Evolutionary conservation across 768 basidiomycete species (phyloP), one percentile per base, ranked within the genome.

Genomic region (Obba rivulosa): DNA sequence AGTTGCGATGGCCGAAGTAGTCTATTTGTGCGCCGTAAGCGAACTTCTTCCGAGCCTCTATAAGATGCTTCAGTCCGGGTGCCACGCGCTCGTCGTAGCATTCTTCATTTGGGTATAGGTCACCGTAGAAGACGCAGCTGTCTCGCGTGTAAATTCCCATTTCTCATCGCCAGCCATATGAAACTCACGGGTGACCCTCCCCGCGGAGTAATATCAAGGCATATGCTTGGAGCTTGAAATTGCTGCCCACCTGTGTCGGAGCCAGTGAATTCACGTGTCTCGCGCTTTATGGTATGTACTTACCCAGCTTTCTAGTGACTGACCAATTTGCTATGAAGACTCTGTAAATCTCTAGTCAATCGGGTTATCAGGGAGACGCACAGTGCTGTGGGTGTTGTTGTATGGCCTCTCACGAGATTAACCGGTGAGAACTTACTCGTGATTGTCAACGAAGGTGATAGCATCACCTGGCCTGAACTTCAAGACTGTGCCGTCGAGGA

Each of bases 381-480:
- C 87, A 60, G 87, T 89, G 53, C 85, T 88, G 51, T 43, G 28
- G 50, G 34, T 24, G 46, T 11, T 16, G 14, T 36, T 43, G 31
- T 46, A 24, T 40, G 28, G n/a, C 35, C 25, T 23, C 35, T 28
- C 25, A n/a, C 34, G 17, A 24, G 37, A 45, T 21, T 17, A 17
- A 48, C n/a, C 7, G 37, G 16, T 9, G 48, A 49, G 10, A 46
- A 68, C 84, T 66, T 53, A 90, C 89, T 92, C 90, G 55, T 92
- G 89, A 63, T 92, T 92, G 57, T 92, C 89, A 7, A 92, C 89
- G 58, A 92, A 92, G 0, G 89, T 92, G 4, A 96, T 89, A 3
- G 92, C 87, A 60, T 92, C 88, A 22, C 75, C 70, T 2, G 93
- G 92, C 51, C 80, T 76, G 3, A 68, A 59, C 48, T 83, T 73